Conservation (phyloP, 2,329 filamentous ascomycete genomes). For the Tolypocladium capitatum region DNA sequence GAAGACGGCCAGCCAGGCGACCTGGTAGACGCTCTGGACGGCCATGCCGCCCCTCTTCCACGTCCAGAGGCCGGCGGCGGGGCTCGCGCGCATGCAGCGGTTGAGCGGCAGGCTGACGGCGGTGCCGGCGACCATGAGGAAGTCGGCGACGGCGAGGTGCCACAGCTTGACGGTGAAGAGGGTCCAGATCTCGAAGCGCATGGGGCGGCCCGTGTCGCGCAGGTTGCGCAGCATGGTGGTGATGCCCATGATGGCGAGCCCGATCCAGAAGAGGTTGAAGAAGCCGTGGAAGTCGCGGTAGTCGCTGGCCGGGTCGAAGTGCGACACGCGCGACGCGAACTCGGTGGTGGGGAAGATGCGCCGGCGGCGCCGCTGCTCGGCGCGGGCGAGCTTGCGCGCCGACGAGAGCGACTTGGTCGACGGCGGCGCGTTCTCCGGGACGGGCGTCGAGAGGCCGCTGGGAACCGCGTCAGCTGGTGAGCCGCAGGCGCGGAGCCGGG, state of each 20-base stretch:
- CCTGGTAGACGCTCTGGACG: slow-evolving; percentile 73
- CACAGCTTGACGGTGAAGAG: slow-evolving; percentile 81
- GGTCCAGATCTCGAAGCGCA: slow-evolving; percentile 77
- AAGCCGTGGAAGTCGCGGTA: slow-evolving; percentile 94
- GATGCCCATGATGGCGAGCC: slow-evolving; percentile 89
- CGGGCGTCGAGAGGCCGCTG: slow-evolving; percentile 71
- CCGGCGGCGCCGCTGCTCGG: slow-evolving; percentile 65
- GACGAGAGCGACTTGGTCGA: slow-evolving; percentile 77
- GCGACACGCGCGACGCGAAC: slow-evolving; percentile 79
- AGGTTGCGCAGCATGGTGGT: slow-evolving; percentile 88
- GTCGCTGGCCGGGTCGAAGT: slow-evolving; percentile 87
- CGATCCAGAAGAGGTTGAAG: slow-evolving; percentile 97
- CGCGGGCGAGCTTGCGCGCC: slow-evolving; percentile 70
- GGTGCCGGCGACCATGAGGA: slow-evolving; percentile 71
- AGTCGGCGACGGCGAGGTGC: slow-evolving; percentile 73
- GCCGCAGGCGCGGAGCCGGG: not conserved
- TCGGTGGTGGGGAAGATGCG: slow-evolving; percentile 89
- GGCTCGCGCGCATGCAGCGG: slow-evolving; percentile 43
- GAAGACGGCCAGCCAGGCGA: slow-evolving; percentile 70
- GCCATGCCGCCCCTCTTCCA: slow-evolving; percentile 71
- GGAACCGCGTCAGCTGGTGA: not conserved
- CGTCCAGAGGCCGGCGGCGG: slow-evolving; percentile 39
- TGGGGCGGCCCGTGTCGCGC: slow-evolving; percentile 80
- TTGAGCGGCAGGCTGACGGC: slow-evolving; percentile 63
- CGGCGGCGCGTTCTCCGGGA: slow-evolving; percentile 83